phyloP scores from a whole-genome alignment of 139 green algal genomes.

The Deuterostichococcus epilithicus region DNA sequence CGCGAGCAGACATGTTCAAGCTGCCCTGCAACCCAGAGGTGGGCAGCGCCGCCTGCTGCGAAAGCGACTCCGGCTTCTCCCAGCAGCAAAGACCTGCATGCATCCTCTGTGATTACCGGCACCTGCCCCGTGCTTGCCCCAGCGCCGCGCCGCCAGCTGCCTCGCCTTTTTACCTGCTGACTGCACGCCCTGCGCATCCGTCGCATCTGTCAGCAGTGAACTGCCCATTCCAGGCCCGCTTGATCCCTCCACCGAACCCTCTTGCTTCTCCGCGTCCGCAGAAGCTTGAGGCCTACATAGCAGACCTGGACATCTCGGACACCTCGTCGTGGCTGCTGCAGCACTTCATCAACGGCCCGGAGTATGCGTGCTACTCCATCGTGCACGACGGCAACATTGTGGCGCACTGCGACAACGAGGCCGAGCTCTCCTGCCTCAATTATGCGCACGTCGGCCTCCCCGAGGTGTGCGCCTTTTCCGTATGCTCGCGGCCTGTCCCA shows the following conservation, averaged over 20 bases:
- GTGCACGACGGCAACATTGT: slow-evolving; percentile 22
- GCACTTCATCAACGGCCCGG: slow-evolving; percentile 15
- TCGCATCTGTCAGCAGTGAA: no score
- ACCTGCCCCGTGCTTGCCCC: no score
- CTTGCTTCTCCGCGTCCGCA: no score
- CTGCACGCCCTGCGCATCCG: no score
- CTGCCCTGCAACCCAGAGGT: slow-evolving; percentile 9
- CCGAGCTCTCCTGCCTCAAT: slow-evolving; percentile 16
- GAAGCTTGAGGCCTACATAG: slow-evolving; percentile 6
- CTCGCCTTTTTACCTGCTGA: no score
- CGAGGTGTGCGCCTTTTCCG: neutral
- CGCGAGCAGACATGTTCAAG: slow-evolving; percentile 19
- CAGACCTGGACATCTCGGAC: slow-evolving; percentile 5
- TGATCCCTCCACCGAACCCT: no score
- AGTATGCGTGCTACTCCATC: slow-evolving; percentile 20
- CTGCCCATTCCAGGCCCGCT: no score
- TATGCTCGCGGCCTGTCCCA: neutral
- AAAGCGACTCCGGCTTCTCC: neutral
- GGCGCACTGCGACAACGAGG: slow-evolving; percentile 21
- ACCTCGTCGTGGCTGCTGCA: slow-evolving; percentile 21
- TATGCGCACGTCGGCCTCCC: slow-evolving; percentile 14
- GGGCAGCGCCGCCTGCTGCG: neutral
- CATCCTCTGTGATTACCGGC: no score
- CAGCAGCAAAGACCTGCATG: no score
- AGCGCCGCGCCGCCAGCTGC: no score